Base-by-base conservation (phyloP, 129 eudicot species). In the Chrysanthemum lavandulifolium region DNA sequence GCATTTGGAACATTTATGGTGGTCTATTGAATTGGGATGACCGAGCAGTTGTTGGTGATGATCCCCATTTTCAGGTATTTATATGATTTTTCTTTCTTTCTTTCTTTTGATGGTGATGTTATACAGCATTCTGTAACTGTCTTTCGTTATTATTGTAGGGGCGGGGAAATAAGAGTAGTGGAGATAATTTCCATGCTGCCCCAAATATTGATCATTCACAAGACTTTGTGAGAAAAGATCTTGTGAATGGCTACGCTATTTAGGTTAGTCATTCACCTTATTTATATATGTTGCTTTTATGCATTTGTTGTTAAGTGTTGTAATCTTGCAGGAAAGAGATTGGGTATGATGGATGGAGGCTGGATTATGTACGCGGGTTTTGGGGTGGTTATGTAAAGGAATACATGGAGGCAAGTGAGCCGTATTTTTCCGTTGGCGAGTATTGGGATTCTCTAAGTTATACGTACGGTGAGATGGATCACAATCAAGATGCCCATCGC, bases 351-450 rank as follows among this genome's bases (percentile, higher is more conserved):
- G 99, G 97, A 56, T 95, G 97, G 97, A 88, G 99, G 77, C 89
- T 95, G 72, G 99, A 95, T 74, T 95, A 81, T 71, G 97, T 90
- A 40, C 61, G 99, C 50, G 99, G 99, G 16, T 95, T 90, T 81
- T 95, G 99, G 99, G 99, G 99, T 10, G 99, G 99, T 73, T 95
- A 95, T 84, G 97, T 95, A 21, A 95, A 95, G 83, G 99, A 95
- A 73, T 95, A 95, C 81, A 77, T 95, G 78, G 96, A 95, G 48
- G 86, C 84, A 56, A 90, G 81, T 59, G 84, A 78, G 47, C 99
- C 99, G 11, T 90, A 84, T 77, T 95, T 95, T 83, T 86, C 99
- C 2, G 97, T 95, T 5, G 99, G 99, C 2, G 99, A 95, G 80
- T 88, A 81, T 71, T 95, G 99, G 99, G 99, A 95, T 86, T 95